These are phyloP conservation scores for Didymella arachidicola DNA, from an alignment of 2,329 filamentous ascomycete genomes.

Conservation along the genomic window DNA sequence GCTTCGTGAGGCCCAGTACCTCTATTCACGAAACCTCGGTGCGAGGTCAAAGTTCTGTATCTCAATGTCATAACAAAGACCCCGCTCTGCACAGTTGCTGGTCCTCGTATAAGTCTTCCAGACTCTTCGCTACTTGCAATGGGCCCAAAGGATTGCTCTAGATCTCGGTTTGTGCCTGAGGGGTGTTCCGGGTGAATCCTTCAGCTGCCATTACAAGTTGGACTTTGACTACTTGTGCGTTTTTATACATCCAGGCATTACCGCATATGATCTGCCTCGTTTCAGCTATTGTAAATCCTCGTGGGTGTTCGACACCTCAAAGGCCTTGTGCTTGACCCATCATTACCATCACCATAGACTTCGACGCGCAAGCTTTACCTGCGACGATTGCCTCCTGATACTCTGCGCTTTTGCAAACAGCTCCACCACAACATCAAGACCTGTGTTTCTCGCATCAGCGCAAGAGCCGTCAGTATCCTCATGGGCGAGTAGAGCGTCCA, in stretches of 20 bases:
- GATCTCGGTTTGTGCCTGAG: not conserved
- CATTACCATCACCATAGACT: not conserved
- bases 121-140: not conserved
- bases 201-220: not conserved
- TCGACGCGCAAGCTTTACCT: not conserved
- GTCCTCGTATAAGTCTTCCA: constrained; percentile 3
- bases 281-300: not conserved
- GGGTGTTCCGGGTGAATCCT: not conserved
- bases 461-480: constrained; percentile 3
- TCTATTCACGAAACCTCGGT: constrained; percentile 1
- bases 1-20: not conserved
- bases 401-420: not conserved
- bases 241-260: not conserved
- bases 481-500: constrained; percentile 17
- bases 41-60: not conserved
- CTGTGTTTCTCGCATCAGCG: not conserved
- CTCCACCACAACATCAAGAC: not conserved
- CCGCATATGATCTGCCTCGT: not conserved
- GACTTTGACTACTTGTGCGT: not conserved
- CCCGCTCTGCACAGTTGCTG: constrained; percentile 7
- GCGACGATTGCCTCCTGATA: not conserved
- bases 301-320: not conserved
- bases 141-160: not conserved
- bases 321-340: not conserved
- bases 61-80: not conserved